phyloP scores from a whole-genome alignment of 352 stramenopile genomes.

The Phytophthora pisi region DNA sequence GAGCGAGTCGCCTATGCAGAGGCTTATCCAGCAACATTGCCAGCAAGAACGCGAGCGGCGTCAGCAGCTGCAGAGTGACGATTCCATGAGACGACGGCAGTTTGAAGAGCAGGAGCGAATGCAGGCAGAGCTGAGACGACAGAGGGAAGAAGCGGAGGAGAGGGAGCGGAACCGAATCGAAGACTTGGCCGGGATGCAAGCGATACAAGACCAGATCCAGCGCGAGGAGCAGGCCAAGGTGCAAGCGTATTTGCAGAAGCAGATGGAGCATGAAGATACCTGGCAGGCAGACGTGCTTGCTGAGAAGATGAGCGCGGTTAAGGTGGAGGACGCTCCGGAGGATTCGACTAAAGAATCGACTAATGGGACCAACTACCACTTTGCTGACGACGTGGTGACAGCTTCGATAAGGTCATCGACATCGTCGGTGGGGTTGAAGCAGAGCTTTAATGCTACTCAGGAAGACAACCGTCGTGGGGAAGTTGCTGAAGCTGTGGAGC shows the following conservation, averaged over 20 bases:
- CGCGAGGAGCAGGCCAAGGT: constrained; percentile 22
- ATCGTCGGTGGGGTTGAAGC: constrained; percentile 7
- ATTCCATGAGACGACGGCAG: constrained; percentile 19
- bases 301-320: constrained; percentile 10
- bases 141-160: constrained; percentile 13
- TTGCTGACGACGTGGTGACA: constrained; percentile 28
- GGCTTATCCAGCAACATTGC: constrained; percentile 27
- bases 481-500: constrained; percentile 15
- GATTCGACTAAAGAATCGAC: constrained; percentile 5
- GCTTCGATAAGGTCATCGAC: constrained; percentile 15
- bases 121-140: constrained; percentile 13
- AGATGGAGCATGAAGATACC: constrained; percentile 28
- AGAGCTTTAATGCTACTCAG: constrained; percentile 10
- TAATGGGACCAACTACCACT: constrained; percentile 1
- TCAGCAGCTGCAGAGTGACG: constrained; percentile 9
- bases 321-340: constrained; percentile 14
- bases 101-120: constrained; percentile 32
- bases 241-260: constrained; percentile 30
- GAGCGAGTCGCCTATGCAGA: constrained; percentile 34
- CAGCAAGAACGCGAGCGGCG: constrained; percentile 32
- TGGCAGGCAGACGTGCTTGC: constrained; percentile 13
- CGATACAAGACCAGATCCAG: constrained; percentile 20
- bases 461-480: constrained; percentile 1
- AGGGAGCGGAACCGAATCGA: constrained; percentile 18
- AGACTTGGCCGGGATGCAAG: constrained; percentile 14